Evolutionary conservation across 371 early-diverging fungal genomes (phyloP).

Genomic region (Smittium mucronatum): DNA sequence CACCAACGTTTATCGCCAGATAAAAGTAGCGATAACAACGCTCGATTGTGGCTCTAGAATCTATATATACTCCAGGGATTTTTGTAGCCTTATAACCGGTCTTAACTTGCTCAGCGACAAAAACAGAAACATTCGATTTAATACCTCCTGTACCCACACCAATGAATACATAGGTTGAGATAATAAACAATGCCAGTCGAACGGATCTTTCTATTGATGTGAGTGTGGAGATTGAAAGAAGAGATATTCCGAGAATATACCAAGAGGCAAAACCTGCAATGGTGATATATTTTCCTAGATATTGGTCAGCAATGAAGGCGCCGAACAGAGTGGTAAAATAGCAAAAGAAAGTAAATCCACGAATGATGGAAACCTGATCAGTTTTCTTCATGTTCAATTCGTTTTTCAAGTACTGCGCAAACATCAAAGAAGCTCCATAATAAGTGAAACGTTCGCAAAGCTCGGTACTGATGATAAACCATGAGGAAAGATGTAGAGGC

Average conservation of each 20-base stretch:
- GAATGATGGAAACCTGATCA: slow-evolving; percentile 18
- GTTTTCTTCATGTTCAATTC: slow-evolving; percentile 16
- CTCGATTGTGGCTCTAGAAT: slow-evolving; percentile 38
- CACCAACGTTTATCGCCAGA: slow-evolving; percentile 70
- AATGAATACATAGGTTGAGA: slow-evolving; percentile 51
- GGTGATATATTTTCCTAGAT: slow-evolving; percentile 67
- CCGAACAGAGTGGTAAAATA: slow-evolving; percentile 69
- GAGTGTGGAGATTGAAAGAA: slow-evolving; percentile 49
- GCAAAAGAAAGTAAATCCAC: slow-evolving; percentile 45
- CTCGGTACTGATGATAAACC: slow-evolving; percentile 33
- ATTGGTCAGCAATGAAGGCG: slow-evolving; percentile 65
- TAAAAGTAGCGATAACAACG: slow-evolving; percentile 60
- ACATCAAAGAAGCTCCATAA: slow-evolving; percentile 59
- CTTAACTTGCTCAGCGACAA: slow-evolving; percentile 60
- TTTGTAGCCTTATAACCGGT: slow-evolving; percentile 18
- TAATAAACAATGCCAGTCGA: slow-evolving; percentile 49
- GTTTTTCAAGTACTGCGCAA: slow-evolving; percentile 44
- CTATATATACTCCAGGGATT: slow-evolving; percentile 31
- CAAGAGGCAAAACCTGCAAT: slow-evolving; percentile 49
- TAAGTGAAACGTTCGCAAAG: slow-evolving; percentile 64
- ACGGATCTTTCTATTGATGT: slow-evolving; percentile 38
- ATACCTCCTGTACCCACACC: slow-evolving; percentile 83
- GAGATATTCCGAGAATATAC: slow-evolving; percentile 52
- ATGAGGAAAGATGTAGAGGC: slow-evolving; percentile 17
- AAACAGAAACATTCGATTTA: slow-evolving; percentile 58